Base-by-base conservation (phyloP, 345 rosid genomes). In the Hirschfeldia incana region DNA sequence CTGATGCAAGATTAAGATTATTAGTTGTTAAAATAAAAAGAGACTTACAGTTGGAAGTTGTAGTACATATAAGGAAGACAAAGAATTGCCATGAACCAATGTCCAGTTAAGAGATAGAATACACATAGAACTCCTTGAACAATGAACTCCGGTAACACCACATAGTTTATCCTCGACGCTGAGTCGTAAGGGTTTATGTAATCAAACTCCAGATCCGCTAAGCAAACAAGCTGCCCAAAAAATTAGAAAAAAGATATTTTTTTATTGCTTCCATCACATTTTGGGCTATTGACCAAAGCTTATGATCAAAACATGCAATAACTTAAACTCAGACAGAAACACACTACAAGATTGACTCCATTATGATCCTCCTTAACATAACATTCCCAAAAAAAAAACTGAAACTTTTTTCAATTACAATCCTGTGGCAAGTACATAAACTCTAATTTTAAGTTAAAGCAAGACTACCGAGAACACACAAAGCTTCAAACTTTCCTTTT, bases 121-220 rank as follows among this genome's bases (percentile, higher is more conserved):
- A 84, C 36, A 68, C 86, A 85, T 26, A 89, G 72, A 60, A 80
- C 71, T 76, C 92, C 95, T 79, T 90, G 90, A 0, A 78, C 44
- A 64, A 89, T 70, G 81, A 82, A 90, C 71, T 90, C 95, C 0
- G 91, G 92, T 76, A 89, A 21, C 65, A 89, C 68, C 71, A 87
- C 89, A 0, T 75, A 81, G 69, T 90, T 90, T 82, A 90, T 90
- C 44, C 91, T 84, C 7, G 91, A 85, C 0, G 95, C 80, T 58
- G 92, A 86, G 82, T 90, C 95, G 2, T 89, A 90, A 5, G 92
- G 95, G 69, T 90, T 90, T 83, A 90, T 84, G 81, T 89, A 90
- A 81, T 89, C 95, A 46, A 87, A 89, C 84, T 90, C 92, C 10
- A 90, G 85, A 86, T 90, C 95, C 1, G 90, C 92, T 84, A 90